Evolutionary conservation across 768 basidiomycete genomes (phyloP).

Genomic region (Rossbeevera mucosa): DNA sequence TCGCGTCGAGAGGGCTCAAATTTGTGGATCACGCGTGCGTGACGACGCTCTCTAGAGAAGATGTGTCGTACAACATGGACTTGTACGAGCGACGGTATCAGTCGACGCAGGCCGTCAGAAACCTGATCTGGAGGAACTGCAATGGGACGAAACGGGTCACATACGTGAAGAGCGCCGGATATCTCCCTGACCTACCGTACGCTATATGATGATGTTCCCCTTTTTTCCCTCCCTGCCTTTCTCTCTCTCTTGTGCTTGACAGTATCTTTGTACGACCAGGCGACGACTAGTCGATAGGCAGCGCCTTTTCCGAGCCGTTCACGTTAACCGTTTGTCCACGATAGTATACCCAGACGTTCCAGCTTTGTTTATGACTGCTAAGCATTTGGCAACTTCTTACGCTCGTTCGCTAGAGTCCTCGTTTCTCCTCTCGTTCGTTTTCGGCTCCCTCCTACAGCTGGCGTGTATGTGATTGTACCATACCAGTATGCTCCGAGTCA

Average conservation of each 20-base stretch:
- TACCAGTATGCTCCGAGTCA: not conserved
- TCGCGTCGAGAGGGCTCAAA: slow-evolving; percentile 30
- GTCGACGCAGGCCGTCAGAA: slow-evolving; percentile 23
- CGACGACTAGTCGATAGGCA: slow-evolving; percentile 12
- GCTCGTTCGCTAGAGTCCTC: slow-evolving; percentile 17
- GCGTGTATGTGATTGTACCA: not conserved
- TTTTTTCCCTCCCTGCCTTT: not conserved
- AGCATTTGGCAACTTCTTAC: slow-evolving; percentile 9
- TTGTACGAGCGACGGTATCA: slow-evolving; percentile 31
- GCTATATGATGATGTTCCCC: slow-evolving; percentile 1
- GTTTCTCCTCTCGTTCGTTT: slow-evolving; percentile 20
- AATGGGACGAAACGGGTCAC: slow-evolving; percentile 28
- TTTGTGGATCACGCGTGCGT: slow-evolving; percentile 41
- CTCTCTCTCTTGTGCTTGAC: not conserved
- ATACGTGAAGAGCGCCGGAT: slow-evolving; percentile 28
- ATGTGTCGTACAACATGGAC: slow-evolving; percentile 31
- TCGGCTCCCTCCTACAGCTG: not conserved
- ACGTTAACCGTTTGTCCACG: slow-evolving; percentile 14
- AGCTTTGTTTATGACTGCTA: slow-evolving; percentile 10
- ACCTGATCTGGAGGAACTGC: slow-evolving; percentile 28
- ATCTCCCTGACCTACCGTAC: slow-evolving; percentile 26
- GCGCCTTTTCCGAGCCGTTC: slow-evolving; percentile 10
- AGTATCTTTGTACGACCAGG: slow-evolving; percentile 16
- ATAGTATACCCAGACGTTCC: slow-evolving; percentile 19
- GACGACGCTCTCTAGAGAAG: slow-evolving; percentile 33